Evolutionary conservation across 345 rosid species (phyloP).

Genomic region (Physaria fendleri): DNA sequence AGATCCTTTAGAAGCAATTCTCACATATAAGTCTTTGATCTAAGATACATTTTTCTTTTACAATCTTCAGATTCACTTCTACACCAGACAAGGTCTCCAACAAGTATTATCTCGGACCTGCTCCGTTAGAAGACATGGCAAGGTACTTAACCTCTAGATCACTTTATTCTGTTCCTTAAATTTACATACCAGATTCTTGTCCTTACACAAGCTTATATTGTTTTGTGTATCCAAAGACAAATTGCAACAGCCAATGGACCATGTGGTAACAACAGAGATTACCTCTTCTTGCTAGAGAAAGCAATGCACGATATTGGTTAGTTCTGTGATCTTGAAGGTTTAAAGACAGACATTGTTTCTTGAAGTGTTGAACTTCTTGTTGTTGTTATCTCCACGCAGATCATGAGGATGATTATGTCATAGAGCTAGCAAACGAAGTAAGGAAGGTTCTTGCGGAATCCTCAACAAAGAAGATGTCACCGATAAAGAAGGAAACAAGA

Average conservation of each 20-base stretch:
- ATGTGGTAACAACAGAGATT: constrained; percentile 92
- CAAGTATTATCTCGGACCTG: constrained; percentile 94
- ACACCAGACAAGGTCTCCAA: constrained; percentile 78
- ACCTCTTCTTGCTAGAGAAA: constrained; percentile 76
- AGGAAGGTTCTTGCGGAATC: constrained; percentile 54
- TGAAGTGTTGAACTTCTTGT: neutral
- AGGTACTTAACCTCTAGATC: constrained; percentile 32
- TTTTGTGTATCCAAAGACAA: constrained; percentile 44
- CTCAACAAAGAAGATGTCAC: neutral
- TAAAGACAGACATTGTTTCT: neutral
- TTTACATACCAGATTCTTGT: neutral
- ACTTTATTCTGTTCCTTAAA: neutral
- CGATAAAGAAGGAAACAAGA: constrained; percentile 23
- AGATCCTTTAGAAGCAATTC: neutral
- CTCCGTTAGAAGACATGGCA: constrained; percentile 92
- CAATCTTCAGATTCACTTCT: constrained; percentile 69
- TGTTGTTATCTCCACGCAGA: constrained; percentile 31
- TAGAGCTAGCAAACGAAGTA: constrained; percentile 86
- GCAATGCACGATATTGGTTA: constrained; percentile 83
- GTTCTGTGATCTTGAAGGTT: constrained; percentile 4
- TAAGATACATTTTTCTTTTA: neutral
- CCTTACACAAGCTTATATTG: neutral
- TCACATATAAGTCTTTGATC: neutral
- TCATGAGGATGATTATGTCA: constrained; percentile 74
- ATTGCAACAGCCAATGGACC: constrained; percentile 95